Percentiles rank a stretch among this genome's conserved stretches.
phyloP scores from a whole-genome alignment of 768 basidiomycete genomes.

The Calocybe cyanea region DNA sequence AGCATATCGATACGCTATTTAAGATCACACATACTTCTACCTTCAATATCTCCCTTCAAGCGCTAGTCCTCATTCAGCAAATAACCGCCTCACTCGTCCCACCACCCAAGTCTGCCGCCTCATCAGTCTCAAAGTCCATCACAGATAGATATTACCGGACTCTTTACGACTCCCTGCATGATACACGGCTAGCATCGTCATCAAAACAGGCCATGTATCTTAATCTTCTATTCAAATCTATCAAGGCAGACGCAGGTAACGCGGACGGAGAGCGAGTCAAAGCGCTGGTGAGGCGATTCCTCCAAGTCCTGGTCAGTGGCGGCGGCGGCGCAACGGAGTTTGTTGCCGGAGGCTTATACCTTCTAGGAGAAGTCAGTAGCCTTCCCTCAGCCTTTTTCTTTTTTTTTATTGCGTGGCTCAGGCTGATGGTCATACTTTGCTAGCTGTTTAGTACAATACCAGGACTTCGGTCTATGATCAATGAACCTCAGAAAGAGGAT shows the following conservation, averaged over 20 bases:
- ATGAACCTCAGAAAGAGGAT: conserved; percentile 19
- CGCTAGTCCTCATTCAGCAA: conserved; percentile 84
- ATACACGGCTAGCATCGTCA: conserved; percentile 72
- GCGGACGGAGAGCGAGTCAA: conserved; percentile 56
- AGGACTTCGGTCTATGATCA: conserved; percentile 39
- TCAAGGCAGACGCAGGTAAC: conserved; percentile 63
- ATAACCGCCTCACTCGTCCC: conserved; percentile 56
- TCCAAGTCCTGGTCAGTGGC: conserved; percentile 73
- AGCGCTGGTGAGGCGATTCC: conserved; percentile 78
- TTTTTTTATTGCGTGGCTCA: neutral
- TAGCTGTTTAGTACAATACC: conserved; percentile 40
- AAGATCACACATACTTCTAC: conserved; percentile 92
- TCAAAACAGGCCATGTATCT: conserved; percentile 97
- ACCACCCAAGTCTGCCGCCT: conserved; percentile 31
- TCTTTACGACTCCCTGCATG: conserved; percentile 86
- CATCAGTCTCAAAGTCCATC: conserved; percentile 45
- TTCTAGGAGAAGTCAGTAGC: conserved; percentile 77
- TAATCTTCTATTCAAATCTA: conserved; percentile 86
- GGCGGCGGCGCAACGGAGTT: conserved; percentile 80
- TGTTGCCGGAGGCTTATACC: conserved; percentile 80
- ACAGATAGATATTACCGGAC: conserved; percentile 74
- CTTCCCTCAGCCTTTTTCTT: no score
- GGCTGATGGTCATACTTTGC: neutral
- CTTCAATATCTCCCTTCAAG: conserved; percentile 95
- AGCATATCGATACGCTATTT: conserved; percentile 92